These are phyloP conservation scores for Microsporum audouinii DNA, from an alignment of 2,329 filamentous ascomycete species.

Conservation along the genomic window DNA sequence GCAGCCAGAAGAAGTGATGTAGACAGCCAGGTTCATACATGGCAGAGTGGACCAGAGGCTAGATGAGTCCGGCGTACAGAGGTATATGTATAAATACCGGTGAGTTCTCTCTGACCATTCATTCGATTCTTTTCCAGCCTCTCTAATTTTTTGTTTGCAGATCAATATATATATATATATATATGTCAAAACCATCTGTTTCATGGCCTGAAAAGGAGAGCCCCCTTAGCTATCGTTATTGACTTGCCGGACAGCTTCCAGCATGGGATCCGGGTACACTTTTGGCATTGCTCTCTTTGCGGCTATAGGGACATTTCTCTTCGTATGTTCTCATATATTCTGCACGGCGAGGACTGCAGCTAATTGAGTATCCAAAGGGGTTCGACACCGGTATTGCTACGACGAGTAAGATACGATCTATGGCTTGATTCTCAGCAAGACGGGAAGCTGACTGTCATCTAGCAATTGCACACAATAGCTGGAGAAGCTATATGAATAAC, in stretches of 20 bases:
- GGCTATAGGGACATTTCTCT: constrained; percentile 49
- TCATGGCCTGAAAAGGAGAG: neutral
- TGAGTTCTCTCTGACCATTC: neutral
- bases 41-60: neutral
- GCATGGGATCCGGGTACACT: constrained; percentile 32
- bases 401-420: constrained; percentile 35
- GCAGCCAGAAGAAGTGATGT: neutral
- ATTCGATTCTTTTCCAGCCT: neutral
- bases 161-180: neutral
- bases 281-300: constrained; percentile 45
- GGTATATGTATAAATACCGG: neutral
- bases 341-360: neutral
- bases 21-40: neutral
- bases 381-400: constrained; percentile 52
- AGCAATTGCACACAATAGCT: constrained; percentile 50
- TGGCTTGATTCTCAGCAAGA: neutral
- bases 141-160: neutral
- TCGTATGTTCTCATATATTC: constrained; percentile 30
- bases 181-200: neutral
- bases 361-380: constrained; percentile 30
- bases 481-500: constrained; percentile 48
- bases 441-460: constrained; percentile 5
- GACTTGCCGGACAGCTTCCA: neutral
- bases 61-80: neutral
- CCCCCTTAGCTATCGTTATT: neutral